These are phyloP conservation scores for Triadica sebifera DNA, from an alignment of 345 rosid genomes.

Conservation along the genomic window DNA sequence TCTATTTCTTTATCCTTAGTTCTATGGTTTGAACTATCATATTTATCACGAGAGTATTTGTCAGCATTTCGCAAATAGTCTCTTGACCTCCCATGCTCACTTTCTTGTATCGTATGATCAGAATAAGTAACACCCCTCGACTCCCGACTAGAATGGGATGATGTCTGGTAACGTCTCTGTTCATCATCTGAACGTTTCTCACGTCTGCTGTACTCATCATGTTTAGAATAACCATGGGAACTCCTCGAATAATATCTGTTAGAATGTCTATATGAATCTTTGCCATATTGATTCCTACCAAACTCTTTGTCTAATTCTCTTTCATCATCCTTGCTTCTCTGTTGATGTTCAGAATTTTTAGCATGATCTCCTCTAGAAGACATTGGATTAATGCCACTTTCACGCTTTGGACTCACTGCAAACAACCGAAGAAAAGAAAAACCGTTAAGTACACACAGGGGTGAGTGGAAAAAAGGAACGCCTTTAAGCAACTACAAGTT, in stretches of 20 bases:
- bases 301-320: conserved; percentile 48
- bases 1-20: conserved; percentile 50
- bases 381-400: conserved; percentile 42
- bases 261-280: conserved; percentile 55
- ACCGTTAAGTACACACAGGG: too few species aligned
- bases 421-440: not conserved
- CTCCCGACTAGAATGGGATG: conserved; percentile 47
- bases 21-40: conserved; percentile 49
- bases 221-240: conserved; percentile 50
- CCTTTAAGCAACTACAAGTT: too few species aligned
- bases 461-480: too few species aligned
- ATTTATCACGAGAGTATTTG: conserved; percentile 48
- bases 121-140: conserved; percentile 37
- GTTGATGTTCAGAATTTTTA: conserved; percentile 40
- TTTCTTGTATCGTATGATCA: conserved; percentile 41
- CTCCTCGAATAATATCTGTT: conserved; percentile 54
- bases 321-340: conserved; percentile 43
- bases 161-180: conserved; percentile 33
- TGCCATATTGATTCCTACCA: conserved; percentile 40
- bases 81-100: conserved; percentile 53
- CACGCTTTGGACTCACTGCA: conserved; percentile 53
- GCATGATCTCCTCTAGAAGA: conserved; percentile 37
- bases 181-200: conserved; percentile 47
- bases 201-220: conserved; percentile 47
- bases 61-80: conserved; percentile 42